Base-by-base conservation (phyloP, 2,329 filamentous ascomycete genomes). In the Diaporthe sp. region DNA sequence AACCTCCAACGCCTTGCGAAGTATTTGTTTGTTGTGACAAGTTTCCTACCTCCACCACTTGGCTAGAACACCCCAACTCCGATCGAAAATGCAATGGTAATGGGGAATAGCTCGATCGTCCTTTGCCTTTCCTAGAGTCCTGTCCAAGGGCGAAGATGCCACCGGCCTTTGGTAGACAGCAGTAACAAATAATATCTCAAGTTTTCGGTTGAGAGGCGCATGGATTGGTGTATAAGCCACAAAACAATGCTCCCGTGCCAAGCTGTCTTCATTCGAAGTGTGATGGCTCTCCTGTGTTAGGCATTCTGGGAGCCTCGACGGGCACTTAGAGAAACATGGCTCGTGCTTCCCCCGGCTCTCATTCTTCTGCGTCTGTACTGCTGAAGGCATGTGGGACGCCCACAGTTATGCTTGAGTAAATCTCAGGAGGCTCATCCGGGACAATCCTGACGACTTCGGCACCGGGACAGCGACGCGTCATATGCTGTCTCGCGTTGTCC, bases 1-100 rank as follows among this genome's bases (percentile, higher is more conserved):
- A 55, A 10, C 65, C 49, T 22, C 65, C 65, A 69, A 69, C 65
- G 65, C 65, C 65, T 42, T 69, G 65, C 65, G n/a, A 69, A 69
- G 31, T 42, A 19, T 37, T 55, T 53, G 28, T 22, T 39, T 17
- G 65, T 69, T 19, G 19, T 69, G 34, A 42, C 65, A 69, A 53
- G 13, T 28, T 69, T 28, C 25, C 49, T 42, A 15, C 34, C 65
- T 39, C 65, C 31, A 8, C 46, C 65, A 42, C 28, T 28, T 42
- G n/a, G 46, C 65, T 42, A 55, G 46, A 55, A 34, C 49, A 22
- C 17, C 34, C 65, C 49, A 55, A 69, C 34, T 69, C 65, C 65
- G 34, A 42, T 49, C n/a, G 34, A 31, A 55, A 55, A 55, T 69
- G 65, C 65, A 55, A 42, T 25, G 34, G 17, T 22, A 12, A n/a